Conservation (phyloP, 495 filamentous ascomycete genomes). For the Neurospora hispaniola region DNA sequence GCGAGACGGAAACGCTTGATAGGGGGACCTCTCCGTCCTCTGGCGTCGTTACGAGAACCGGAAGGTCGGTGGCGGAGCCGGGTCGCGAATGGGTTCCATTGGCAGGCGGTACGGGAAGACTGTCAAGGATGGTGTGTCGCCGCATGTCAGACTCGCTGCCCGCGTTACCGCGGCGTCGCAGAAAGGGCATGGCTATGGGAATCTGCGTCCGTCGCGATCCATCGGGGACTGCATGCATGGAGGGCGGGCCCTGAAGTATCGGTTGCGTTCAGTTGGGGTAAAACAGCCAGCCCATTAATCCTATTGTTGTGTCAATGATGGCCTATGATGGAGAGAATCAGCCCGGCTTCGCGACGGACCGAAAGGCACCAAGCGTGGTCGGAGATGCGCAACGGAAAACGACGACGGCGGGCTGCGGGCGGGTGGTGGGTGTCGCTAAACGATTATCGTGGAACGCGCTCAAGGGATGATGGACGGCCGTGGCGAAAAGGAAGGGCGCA, state of each 20-base stretch:
- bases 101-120: constrained; percentile 15
- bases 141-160: constrained; percentile 41
- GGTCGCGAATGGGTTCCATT: constrained; percentile 15
- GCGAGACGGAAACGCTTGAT: constrained; percentile 7
- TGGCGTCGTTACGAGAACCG: constrained; percentile 12
- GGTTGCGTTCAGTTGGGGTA: not conserved
- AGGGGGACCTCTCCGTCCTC: constrained; percentile 11
- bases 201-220: constrained; percentile 31
- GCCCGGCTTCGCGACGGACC: not conserved
- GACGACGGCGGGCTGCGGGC: not conserved
- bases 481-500: not conserved
- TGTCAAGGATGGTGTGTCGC: constrained; percentile 31
- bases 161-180: constrained; percentile 39
- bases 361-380: not conserved
- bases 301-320: not conserved
- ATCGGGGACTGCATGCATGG: constrained; percentile 22
- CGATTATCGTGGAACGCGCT: not conserved
- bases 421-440: not conserved
- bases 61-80: constrained; percentile 15
- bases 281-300: not conserved
- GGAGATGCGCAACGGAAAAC: not conserved
- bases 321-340: not conserved
- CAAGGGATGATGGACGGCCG: not conserved
- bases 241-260: not conserved
- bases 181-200: constrained; percentile 35